These are phyloP conservation scores for Saturnispora bothae DNA, from an alignment of 805 yeast genomes.

Conservation along the genomic window DNA sequence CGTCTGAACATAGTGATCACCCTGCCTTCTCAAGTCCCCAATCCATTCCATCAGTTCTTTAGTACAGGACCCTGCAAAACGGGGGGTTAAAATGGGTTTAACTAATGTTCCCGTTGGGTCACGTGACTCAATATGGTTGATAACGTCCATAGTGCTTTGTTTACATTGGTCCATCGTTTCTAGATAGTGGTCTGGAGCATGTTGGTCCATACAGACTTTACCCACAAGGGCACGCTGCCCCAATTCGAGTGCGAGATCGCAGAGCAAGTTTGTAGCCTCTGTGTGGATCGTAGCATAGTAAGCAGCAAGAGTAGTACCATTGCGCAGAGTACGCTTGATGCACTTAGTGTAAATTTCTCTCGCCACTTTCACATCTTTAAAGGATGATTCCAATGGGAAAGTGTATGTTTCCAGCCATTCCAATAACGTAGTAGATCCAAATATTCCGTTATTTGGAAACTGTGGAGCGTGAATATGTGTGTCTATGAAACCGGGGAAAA, in stretches of 20 bases:
- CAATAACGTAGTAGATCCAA: conserved; percentile 72
- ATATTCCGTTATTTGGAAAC: conserved; percentile 72
- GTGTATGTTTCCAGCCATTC: conserved; percentile 88
- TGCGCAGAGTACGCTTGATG: conserved; percentile 53
- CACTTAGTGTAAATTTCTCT: conserved; percentile 52
- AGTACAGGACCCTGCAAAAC: conserved; percentile 88
- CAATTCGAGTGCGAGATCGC: conserved; percentile 48
- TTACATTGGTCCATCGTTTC: conserved; percentile 48
- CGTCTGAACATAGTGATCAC: conserved; percentile 67
- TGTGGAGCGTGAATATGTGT: conserved; percentile 83
- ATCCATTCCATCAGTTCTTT: conserved; percentile 49
- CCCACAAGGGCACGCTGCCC: conserved; percentile 92
- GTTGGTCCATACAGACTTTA: conserved; percentile 85
- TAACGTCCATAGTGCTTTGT: conserved; percentile 42
- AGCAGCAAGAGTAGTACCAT: conserved; percentile 89
- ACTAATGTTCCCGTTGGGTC: conserved; percentile 47
- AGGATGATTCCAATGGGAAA: conserved; percentile 74
- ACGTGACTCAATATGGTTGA: conserved; percentile 41
- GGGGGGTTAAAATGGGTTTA: conserved; percentile 76
- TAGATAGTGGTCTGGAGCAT: conserved; percentile 61
- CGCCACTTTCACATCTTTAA: conserved; percentile 46
- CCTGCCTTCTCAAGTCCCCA: conserved; percentile 42
- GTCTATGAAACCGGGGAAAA: conserved; percentile 75
- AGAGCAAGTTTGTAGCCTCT: conserved; percentile 64
- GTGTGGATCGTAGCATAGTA: conserved; percentile 86